Evolutionary conservation across 805 yeast genomes (phyloP), one percentile per base, ranked within the genome.

Genomic region (Candida germanica): DNA sequence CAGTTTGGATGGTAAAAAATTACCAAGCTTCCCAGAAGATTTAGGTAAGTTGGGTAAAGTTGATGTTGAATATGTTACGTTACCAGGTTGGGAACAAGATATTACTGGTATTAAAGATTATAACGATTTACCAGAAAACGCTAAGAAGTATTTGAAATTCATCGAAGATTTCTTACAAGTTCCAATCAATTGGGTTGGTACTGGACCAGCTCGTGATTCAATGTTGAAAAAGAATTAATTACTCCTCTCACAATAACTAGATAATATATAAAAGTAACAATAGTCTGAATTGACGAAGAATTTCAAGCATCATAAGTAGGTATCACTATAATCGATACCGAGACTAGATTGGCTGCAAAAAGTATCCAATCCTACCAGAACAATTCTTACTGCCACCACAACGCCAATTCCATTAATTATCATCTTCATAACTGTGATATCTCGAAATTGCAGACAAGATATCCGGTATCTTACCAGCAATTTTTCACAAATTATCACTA

Each of bases 101-200:
- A 93, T 89, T 55, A 82, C 96, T 42, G 59, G 74, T 48, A 67
- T 86, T 49, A 76, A 73, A 44, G 62, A 66, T 15, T 93, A 77
- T 62, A 82, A 74, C 16, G 94, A 87, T 29, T 74, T 93, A 56
- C 98, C 98, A 31, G 80, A 72, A 58, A 83, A 86, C 50, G 96
- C 98, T 31, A 77, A 85, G 70, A 76, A 75, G 47, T 93, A 93
- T 66, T 73, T 93, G 64, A 71, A 75, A 49, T 93, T 64, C 61
- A 91, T 93, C 54, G 98, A 88, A 66, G 82, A 87, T 46, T 89
- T 74, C 55, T 71, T 89, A 44, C 73, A 75, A 32, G 91, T 87
- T 40, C 95, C 95, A 38, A 75, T 93, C 46, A 84, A 83, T 61
- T 93, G 97, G 97, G 93, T 93, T 44, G 98, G 98, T 59, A 93